Percentiles rank a stretch among this genome's conserved stretches.
Evolutionary conservation across 2,329 filamentous ascomycete species (phyloP).

Genomic region (Aspergillus transmontanensis): DNA sequence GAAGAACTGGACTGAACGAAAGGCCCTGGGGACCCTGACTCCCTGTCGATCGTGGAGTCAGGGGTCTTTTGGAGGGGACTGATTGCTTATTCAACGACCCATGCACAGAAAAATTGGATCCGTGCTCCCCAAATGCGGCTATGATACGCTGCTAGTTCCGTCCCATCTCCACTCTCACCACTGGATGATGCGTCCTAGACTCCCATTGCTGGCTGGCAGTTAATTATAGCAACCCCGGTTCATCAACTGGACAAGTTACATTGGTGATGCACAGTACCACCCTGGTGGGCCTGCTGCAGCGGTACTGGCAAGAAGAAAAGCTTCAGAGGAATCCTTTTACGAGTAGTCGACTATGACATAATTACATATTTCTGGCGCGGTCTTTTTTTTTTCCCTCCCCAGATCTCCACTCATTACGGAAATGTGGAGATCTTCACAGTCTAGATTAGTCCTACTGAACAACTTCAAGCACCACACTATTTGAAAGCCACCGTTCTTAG

Average conservation of each 20-base stretch:
- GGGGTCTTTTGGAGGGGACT: not conserved
- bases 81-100: not conserved
- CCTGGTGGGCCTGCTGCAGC: not conserved
- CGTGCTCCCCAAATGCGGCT: not conserved
- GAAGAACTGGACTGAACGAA: not conserved
- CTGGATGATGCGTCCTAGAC: not conserved
- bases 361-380: not conserved
- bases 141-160: not conserved
- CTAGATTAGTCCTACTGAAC: too few relatives aligned
- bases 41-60: constrained; percentile 1
- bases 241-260: not conserved
- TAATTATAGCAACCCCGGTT: not conserved
- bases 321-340: not conserved
- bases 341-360: not conserved
- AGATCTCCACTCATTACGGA: not conserved
- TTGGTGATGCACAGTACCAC: not conserved
- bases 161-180: not conserved
- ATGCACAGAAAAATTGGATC: not conserved
- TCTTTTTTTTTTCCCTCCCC: not conserved
- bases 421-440: not conserved
- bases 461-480: too few relatives aligned
- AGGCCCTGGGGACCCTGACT: not conserved
- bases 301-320: not conserved
- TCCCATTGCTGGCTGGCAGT: not conserved
- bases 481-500: too few relatives aligned